A percentile compares a stretch with the other conserved stretches of the same genome.
phyloP scores from a whole-genome alignment of 345 rosid species.

The Linum usitatissimum region DNA sequence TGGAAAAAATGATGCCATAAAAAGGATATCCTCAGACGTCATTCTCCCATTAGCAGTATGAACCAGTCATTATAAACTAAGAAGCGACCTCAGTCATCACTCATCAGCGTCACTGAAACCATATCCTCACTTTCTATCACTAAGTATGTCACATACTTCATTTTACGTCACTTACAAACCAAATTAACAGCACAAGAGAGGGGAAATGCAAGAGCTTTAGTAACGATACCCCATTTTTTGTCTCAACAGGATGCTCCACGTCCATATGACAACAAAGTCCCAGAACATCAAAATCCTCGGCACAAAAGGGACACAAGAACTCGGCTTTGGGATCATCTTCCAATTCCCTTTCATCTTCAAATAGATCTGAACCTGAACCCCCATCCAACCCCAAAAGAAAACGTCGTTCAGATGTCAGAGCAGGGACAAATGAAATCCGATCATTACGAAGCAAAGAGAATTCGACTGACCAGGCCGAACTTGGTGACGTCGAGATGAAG shows the following conservation, averaged over 20 bases:
- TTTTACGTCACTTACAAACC: too few relatives aligned
- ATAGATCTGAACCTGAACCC: conserved; percentile 33
- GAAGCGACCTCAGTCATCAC: too few relatives aligned
- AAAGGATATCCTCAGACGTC: too few relatives aligned
- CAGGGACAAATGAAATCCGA: background rate
- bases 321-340: conserved; percentile 61
- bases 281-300: conserved; percentile 71
- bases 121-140: too few relatives aligned
- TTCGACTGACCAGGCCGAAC: conserved; percentile 34
- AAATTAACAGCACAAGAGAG: background rate
- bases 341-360: conserved; percentile 37
- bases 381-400: background rate
- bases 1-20: too few relatives aligned
- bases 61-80: too few relatives aligned
- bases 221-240: conserved; percentile 56
- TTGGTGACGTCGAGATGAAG: conserved; percentile 25
- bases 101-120: too few relatives aligned
- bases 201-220: background rate
- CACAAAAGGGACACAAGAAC: conserved; percentile 71
- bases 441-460: background rate
- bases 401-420: background rate
- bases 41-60: too few relatives aligned
- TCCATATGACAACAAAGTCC: conserved; percentile 89
- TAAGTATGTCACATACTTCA: too few relatives aligned
- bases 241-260: conserved; percentile 80